Conservation (phyloP, 2,329 filamentous ascomycete genomes). For the Colletotrichum chlorophyti region DNA sequence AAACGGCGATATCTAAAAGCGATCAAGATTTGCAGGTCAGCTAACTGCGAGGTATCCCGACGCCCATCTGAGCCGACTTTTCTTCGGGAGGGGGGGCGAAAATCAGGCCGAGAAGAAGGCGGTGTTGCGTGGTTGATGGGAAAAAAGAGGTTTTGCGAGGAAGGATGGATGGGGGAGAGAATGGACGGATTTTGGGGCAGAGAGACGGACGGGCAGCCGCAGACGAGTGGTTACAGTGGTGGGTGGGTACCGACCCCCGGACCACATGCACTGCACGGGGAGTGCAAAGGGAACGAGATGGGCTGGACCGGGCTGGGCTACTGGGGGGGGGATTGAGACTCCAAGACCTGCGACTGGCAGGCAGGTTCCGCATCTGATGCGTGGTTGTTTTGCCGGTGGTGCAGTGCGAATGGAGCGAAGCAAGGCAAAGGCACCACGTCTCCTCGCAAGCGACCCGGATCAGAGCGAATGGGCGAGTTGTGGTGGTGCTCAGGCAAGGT, state of each 20-base stretch:
- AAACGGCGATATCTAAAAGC: constrained; percentile 16
- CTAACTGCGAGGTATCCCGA: constrained; percentile 23
- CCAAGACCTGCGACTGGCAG: constrained; percentile 20
- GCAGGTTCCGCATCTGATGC: constrained; percentile 7
- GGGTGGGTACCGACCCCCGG: constrained; percentile 23
- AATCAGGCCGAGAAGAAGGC: constrained; percentile 24
- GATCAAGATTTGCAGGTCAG: constrained; percentile 15
- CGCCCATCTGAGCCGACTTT: constrained; percentile 26
- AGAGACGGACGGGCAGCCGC: constrained; percentile 26
- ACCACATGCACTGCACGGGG: constrained; percentile 26
- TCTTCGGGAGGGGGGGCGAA: constrained; percentile 16
- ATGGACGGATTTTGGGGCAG: constrained; percentile 29
- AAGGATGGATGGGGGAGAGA: constrained; percentile 28
- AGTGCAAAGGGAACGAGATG: constrained; percentile 19
- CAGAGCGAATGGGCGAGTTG: background rate
- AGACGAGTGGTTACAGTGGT: constrained; percentile 26
- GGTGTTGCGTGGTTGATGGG: constrained; percentile 10
- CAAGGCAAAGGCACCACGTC: background rate
- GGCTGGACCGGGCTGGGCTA: constrained; percentile 25
- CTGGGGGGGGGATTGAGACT: constrained; percentile 6
- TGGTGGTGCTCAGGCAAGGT: no score
- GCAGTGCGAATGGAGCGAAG: constrained; percentile 22
- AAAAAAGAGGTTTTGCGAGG: constrained; percentile 23
- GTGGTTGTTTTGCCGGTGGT: constrained; percentile 13
- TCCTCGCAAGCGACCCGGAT: background rate